These are phyloP conservation scores for Teratosphaeria pseudoeucalypti DNA, from an alignment of 2,329 filamentous ascomycete species.

Conservation along the genomic window DNA sequence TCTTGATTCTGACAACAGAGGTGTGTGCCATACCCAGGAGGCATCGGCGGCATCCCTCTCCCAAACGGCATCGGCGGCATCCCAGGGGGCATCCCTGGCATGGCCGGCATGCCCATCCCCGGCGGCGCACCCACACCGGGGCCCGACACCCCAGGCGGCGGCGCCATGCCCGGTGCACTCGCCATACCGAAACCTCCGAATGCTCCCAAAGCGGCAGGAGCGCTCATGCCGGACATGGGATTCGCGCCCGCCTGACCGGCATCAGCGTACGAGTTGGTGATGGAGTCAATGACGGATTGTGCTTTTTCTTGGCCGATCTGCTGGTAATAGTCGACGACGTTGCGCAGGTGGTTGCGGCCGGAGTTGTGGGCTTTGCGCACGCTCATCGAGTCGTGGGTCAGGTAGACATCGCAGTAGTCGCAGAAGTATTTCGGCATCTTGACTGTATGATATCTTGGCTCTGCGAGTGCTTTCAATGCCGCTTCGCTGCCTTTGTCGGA, in stretches of 20 bases:
- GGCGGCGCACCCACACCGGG: conserved; percentile 12
- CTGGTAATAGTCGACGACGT: conserved; percentile 98
- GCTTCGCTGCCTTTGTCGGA: neutral
- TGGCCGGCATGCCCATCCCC: conserved; percentile 7
- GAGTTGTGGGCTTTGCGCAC: conserved; percentile 98
- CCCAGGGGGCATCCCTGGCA: conserved; percentile 1
- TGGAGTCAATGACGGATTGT: conserved; percentile 95
- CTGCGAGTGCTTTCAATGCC: neutral
- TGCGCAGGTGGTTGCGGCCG: conserved; percentile 90
- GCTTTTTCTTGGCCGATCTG: conserved; percentile 98
- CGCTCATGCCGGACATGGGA: conserved; percentile 53
- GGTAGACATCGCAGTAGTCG: conserved; percentile 99
- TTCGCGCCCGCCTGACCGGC: conserved; percentile 83
- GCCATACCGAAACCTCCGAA: conserved; percentile 9
- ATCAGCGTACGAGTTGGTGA: conserved; percentile 88
- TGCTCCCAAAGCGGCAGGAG: neutral
- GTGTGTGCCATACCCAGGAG: conserved; percentile 5
- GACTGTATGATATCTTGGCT: neutral
- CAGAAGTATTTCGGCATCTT: conserved; percentile 35
- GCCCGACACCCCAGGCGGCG: conserved; percentile 18
- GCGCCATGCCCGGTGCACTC: conserved; percentile 15
- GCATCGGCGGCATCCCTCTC: conserved; percentile 9
- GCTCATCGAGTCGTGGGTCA: conserved; percentile 99
- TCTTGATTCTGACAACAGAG: neutral
- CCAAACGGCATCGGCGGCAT: conserved; percentile 10